Percentiles rank a stretch among this genome's conserved stretches.
phyloP scores from a whole-genome alignment of 768 basidiomycete genomes.

The Leccinum pellstonianum region DNA sequence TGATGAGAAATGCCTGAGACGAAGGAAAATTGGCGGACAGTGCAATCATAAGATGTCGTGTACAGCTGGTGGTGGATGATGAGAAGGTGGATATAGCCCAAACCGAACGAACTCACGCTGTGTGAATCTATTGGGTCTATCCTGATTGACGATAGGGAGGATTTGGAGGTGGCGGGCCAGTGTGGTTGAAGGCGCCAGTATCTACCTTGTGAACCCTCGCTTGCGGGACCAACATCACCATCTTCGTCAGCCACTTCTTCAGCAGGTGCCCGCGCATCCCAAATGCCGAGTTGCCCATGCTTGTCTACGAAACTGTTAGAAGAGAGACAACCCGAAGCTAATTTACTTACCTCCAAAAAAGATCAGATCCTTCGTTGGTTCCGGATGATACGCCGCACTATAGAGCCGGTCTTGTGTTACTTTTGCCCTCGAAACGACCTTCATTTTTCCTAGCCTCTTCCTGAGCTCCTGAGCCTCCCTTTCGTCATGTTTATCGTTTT shows the following conservation, averaged over 20 bases:
- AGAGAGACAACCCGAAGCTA: background rate
- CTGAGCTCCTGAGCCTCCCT: constrained; percentile 53
- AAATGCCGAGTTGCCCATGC: constrained; percentile 78
- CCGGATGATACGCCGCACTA: constrained; percentile 79
- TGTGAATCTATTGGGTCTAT: constrained; percentile 75
- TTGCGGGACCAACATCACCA: constrained; percentile 39
- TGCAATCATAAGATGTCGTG: constrained; percentile 82
- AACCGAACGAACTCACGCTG: constrained; percentile 45
- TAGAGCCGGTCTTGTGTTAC: constrained; percentile 76
- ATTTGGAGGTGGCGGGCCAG: constrained; percentile 79
- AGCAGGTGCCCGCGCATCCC: constrained; percentile 74
- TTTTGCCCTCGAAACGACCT: constrained; percentile 75
- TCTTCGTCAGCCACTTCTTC: constrained; percentile 72
- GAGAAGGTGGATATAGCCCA: background rate
- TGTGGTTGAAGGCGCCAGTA: constrained; percentile 80
- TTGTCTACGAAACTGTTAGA: constrained; percentile 55
- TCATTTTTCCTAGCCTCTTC: constrained; percentile 52
- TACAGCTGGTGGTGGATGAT: constrained; percentile 51
- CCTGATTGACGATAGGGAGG: constrained; percentile 77
- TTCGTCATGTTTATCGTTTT: constrained; percentile 46
- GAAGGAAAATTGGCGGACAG: constrained; percentile 70
- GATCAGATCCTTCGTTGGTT: constrained; percentile 75
- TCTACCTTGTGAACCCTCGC: constrained; percentile 61
- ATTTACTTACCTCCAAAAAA: constrained; percentile 70
- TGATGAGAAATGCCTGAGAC: constrained; percentile 70